Evolutionary conservation across 495 filamentous ascomycete species (phyloP), one percentile per base, ranked within the genome.

Genomic region (Rostrohypoxylon terebratum): DNA sequence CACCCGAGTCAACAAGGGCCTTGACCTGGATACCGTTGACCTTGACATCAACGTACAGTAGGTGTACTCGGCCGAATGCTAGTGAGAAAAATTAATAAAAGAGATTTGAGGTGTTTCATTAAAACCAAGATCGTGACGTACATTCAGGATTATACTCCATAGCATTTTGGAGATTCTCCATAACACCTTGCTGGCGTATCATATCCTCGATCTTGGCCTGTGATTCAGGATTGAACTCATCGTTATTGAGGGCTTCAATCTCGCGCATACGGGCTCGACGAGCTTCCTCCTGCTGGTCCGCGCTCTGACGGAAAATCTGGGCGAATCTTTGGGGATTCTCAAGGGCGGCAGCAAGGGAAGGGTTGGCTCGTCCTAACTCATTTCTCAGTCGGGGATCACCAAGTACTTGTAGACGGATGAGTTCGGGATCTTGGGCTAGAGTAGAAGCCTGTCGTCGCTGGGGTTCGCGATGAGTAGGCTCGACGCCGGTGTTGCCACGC

Each of bases 121-220:
- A 28, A 28, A 28, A 40, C 53, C 20, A 25, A 51, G 20, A 57
- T n/a, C 33, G 66, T 38, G 44, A 59, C 84, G 64, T 85, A 97
- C 96, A 94, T 88, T 98, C 96, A 1, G 96, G 96, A 73, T 96
- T 94, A 78, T 98, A 89, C 82, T 98, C 96, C 86, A 97, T 92
- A 25, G 96, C 94, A 79, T 93, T 94, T 77, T 98, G 93, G 66
- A 97, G 80, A 76, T 99, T 98, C 79, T 97, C 94, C 75, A 92
- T 93, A 40, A 99, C 94, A 0, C 90, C 87, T 80, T 98, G 92
- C 81, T 97, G 92, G 57, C 95, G 89, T 77, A 99, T 98, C 76
- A 98, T 93, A 80, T 99, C 96, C 77, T 94, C 96, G 58, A 99
- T 98, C 81, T 91, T 91, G n/a, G 85, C 86, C 80, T 99, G 96